Evolutionary conservation across 352 stramenopile genomes (phyloP).

Genomic region (Pythium graminicola): DNA sequence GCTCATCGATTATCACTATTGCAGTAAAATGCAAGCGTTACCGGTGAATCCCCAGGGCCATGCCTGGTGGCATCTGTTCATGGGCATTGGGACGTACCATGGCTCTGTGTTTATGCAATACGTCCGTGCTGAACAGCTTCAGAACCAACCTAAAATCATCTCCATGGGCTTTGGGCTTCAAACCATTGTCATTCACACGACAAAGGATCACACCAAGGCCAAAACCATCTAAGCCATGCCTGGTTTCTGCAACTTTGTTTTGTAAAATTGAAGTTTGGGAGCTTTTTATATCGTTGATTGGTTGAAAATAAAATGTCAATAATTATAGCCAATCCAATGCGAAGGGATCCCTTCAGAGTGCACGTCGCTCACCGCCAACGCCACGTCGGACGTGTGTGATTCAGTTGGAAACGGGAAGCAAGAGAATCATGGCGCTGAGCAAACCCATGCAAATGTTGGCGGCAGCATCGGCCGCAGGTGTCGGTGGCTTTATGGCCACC

Average conservation of each 20-base stretch:
- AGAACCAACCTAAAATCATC: slow-evolving; percentile 53
- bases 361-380: slow-evolving; percentile 4
- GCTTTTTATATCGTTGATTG: slow-evolving; percentile 1
- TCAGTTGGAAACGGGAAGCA: background rate
- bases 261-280: slow-evolving; percentile 18
- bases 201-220: slow-evolving; percentile 1
- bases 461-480: slow-evolving; percentile 62
- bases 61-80: slow-evolving; percentile 83
- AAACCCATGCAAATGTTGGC: slow-evolving; percentile 82
- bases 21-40: slow-evolving; percentile 39
- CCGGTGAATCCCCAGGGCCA: slow-evolving; percentile 75
- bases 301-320: background rate
- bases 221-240: slow-evolving; percentile 6
- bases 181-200: slow-evolving; percentile 57
- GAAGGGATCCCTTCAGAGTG: background rate
- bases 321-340: slow-evolving; percentile 11
- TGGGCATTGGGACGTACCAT: slow-evolving; percentile 71
- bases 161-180: slow-evolving; percentile 53
- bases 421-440: slow-evolving; percentile 46
- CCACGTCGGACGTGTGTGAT: slow-evolving; percentile 8
- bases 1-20: slow-evolving; percentile 82
- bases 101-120: slow-evolving; percentile 84
- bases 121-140: slow-evolving; percentile 67
- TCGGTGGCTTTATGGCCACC: slow-evolving; percentile 72
- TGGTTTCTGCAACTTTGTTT: background rate